phyloP scores from a whole-genome alignment of 1,139 yeast species.

The Candida sp. region DNA sequence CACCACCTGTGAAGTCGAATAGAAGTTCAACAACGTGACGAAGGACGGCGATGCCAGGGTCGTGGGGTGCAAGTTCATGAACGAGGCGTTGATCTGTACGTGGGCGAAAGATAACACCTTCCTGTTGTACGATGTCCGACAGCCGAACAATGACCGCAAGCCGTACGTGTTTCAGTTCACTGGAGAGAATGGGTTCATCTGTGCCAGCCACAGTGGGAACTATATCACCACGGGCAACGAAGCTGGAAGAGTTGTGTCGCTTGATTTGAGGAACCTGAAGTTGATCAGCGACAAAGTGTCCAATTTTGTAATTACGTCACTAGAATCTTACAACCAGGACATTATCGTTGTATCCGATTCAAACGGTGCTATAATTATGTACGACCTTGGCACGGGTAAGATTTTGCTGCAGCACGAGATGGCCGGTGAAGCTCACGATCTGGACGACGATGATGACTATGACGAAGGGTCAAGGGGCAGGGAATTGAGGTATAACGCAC shows the following conservation, averaged over 20 bases:
- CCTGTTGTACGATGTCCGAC: background rate
- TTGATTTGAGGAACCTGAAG: slow-evolving; percentile 29
- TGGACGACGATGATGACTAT: background rate
- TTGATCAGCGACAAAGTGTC: slow-evolving; percentile 17
- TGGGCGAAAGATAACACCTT: background rate
- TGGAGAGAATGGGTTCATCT: background rate
- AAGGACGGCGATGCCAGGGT: background rate
- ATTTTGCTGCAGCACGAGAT: background rate
- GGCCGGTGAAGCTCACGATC: background rate
- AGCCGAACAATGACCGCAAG: background rate
- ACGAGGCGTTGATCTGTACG: background rate
- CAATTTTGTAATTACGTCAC: background rate
- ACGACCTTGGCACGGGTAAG: background rate
- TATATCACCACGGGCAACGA: slow-evolving; percentile 15
- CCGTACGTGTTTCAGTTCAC: background rate
- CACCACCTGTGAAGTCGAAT: background rate
- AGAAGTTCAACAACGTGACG: background rate
- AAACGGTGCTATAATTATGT: slow-evolving; percentile 16
- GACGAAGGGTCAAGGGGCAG: background rate
- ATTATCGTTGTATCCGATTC: slow-evolving; percentile 15
- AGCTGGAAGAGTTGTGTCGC: slow-evolving; percentile 5
- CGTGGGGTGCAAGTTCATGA: background rate
- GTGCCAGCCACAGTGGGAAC: background rate
- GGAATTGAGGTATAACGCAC: background rate
- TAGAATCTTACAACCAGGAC: slow-evolving; percentile 4